Evolutionary conservation across 495 filamentous ascomycete species (phyloP).

Genomic region (Penicillium canariense): DNA sequence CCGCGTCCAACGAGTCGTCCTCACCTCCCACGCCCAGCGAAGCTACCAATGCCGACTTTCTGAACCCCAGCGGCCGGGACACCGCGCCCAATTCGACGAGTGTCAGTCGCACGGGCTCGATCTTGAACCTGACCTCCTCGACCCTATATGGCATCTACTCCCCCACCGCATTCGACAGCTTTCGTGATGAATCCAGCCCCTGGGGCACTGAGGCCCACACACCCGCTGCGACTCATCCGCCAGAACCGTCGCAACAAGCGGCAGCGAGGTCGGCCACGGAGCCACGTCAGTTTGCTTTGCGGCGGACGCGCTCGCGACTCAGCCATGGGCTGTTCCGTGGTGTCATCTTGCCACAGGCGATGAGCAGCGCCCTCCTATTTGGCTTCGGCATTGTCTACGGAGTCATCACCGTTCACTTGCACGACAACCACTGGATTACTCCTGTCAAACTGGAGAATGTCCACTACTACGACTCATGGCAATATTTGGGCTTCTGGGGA

Average conservation of each 20-base stretch:
- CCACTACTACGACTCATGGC: slow-evolving; percentile 57
- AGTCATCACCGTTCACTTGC: slow-evolving; percentile 77
- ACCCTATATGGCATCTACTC: slow-evolving; percentile 91
- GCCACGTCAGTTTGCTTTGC: slow-evolving; percentile 31
- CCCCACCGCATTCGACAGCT: slow-evolving; percentile 55
- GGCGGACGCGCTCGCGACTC: slow-evolving; percentile 37
- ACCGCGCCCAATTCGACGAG: slow-evolving; percentile 28
- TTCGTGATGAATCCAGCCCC: slow-evolving; percentile 53
- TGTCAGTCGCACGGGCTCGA: slow-evolving; percentile 66
- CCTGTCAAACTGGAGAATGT: slow-evolving; percentile 61
- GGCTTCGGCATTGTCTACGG: slow-evolving; percentile 82
- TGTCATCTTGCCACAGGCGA: slow-evolving; percentile 43
- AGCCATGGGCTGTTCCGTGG: slow-evolving; percentile 45
- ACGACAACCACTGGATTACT: slow-evolving; percentile 63
- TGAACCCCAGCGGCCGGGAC: slow-evolving; percentile 29
- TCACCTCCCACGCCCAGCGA: slow-evolving; percentile 47
- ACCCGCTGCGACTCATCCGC: slow-evolving; percentile 37
- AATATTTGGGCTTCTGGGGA: slow-evolving; percentile 80
- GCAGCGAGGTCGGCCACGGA: slow-evolving; percentile 27
- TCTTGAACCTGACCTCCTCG: slow-evolving; percentile 82
- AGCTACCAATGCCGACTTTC: slow-evolving; percentile 30
- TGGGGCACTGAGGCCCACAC: slow-evolving; percentile 74
- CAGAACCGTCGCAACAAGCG: slow-evolving; percentile 25
- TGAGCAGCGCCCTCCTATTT: slow-evolving; percentile 69
- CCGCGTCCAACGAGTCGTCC: slow-evolving; percentile 54